Evolutionary conservation across 1,284 basidiomycete genomes (phyloP).

Genomic region (Chondrostereum purpureum): DNA sequence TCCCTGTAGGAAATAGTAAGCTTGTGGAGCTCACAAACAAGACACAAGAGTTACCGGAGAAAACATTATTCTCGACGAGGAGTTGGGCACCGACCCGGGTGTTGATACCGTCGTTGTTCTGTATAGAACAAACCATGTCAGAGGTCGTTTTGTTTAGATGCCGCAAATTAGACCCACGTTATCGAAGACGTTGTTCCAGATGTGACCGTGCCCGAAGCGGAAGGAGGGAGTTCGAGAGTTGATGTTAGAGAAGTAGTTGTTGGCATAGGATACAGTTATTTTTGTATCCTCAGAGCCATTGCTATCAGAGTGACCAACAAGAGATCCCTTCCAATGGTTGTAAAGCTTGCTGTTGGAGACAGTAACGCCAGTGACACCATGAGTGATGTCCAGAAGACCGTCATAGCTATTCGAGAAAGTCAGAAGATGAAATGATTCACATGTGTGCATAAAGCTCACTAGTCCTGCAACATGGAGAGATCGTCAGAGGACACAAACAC

Average conservation of each 20-base stretch:
- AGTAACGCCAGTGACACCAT: slow-evolving; percentile 35
- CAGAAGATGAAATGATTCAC: slow-evolving; percentile 6
- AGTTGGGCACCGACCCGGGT: slow-evolving; percentile 42
- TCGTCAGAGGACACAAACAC: slow-evolving; percentile 6
- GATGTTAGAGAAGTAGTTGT: slow-evolving; percentile 31
- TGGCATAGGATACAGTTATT: slow-evolving; percentile 30
- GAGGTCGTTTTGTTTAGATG: no score
- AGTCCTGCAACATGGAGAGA: slow-evolving; percentile 19
- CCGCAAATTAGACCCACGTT: background rate
- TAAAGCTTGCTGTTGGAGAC: slow-evolving; percentile 33
- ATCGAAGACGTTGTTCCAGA: slow-evolving; percentile 35
- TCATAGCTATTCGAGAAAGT: slow-evolving; percentile 27
- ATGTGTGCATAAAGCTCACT: no score
- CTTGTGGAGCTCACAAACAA: background rate
- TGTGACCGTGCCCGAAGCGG: slow-evolving; percentile 31
- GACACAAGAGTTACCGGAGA: slow-evolving; percentile 21
- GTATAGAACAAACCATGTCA: slow-evolving; percentile 14
- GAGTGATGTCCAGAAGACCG: slow-evolving; percentile 32
- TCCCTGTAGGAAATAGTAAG: slow-evolving; percentile 16
- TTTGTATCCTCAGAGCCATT: slow-evolving; percentile 29
- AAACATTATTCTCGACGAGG: slow-evolving; percentile 42
- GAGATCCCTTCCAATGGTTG: slow-evolving; percentile 31
- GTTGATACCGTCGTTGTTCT: slow-evolving; percentile 42
- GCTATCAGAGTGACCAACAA: slow-evolving; percentile 32
- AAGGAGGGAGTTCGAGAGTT: slow-evolving; percentile 35